These are phyloP conservation scores for Strombidium stylifer DNA, from an alignment of 73 alveolate genomes.

Conservation along the genomic window DNA sequence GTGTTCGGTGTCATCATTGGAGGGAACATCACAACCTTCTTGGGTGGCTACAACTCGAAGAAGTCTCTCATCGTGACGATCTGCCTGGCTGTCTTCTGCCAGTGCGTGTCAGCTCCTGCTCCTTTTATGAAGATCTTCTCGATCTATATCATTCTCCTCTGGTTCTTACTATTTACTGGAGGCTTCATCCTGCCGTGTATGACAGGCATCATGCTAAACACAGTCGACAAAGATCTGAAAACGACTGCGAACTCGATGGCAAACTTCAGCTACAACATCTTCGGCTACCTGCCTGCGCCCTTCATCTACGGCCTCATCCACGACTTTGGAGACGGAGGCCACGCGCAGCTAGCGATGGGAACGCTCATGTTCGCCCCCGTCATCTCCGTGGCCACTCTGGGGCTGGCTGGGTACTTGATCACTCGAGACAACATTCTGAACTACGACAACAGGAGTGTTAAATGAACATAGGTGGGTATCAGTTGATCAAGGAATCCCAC, in stretches of 20 bases:
- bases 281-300: conserved; percentile 36
- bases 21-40: conserved; percentile 61
- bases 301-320: conserved; percentile 17
- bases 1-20: conserved; percentile 90
- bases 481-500: no score
- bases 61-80: conserved; percentile 5
- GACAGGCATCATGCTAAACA: conserved; percentile 19
- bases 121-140: conserved; percentile 8
- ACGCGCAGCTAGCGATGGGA: no score
- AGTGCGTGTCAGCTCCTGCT: no score
- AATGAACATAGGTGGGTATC: no score
- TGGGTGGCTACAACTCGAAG: conserved; percentile 85
- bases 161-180: conserved; percentile 17
- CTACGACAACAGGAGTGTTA: no score
- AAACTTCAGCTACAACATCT: conserved; percentile 3
- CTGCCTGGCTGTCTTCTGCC: no score
- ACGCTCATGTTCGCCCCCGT: no score
- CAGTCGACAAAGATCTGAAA: conserved; percentile 12
- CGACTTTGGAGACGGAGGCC: no score
- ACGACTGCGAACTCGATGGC: conserved; percentile 30
- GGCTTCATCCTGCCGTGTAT: conserved; percentile 24
- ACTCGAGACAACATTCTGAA: no score
- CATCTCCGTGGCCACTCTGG: no score
- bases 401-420: no score
- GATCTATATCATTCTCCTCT: background rate